Evolutionary conservation across 176 grass and related monocot species (phyloP), one percentile per base, ranked within the genome.

Genomic region (Saccharum officinarum): DNA sequence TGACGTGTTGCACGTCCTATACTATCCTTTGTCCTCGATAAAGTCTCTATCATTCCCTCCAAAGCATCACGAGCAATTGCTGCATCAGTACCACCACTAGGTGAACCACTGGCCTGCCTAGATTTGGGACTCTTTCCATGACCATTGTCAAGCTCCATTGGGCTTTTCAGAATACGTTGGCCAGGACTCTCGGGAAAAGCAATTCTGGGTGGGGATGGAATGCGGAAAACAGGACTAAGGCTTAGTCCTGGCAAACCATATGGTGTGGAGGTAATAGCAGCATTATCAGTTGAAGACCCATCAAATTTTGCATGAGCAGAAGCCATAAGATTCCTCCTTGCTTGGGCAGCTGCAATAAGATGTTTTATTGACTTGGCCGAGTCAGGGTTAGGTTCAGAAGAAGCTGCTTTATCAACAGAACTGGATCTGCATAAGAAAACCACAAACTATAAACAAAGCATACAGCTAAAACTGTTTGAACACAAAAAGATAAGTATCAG

Each of bases 341-440:
- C 93, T 77, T 96, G 97, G 76, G 97, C 97, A 91, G 88, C 97
- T 84, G 97, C 97, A 84, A 99, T 99, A 81, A 99, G 93, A 92
- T 94, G 81, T 76, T 92, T 99, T 90, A 99, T 95, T 86, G 97
- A 99, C 47, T 73, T 96, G 60, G 77, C 77, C 33, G 82, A 77
- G 55, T 92, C 90, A 37, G 69, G 8, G 70, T 77, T 73, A 70
- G 47, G 36, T 76, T 89, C 82, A 38, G 75, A 55, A 33, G 75
- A 87, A 83, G 79, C 63, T 59, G 81, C 66, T 88, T 84, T 89
- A 86, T 87, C 83, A 94, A 74, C 23, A 75, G 73, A 75, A 77
- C 71, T 83, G 80, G 83, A 82, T 84, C 93, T 95, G 83, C 72
- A 82, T 66, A 61, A 84, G n/a, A 34, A 82, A 89, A 86, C 22